phyloP scores from a whole-genome alignment of 352 stramenopile species.

The Pythium sp. region DNA sequence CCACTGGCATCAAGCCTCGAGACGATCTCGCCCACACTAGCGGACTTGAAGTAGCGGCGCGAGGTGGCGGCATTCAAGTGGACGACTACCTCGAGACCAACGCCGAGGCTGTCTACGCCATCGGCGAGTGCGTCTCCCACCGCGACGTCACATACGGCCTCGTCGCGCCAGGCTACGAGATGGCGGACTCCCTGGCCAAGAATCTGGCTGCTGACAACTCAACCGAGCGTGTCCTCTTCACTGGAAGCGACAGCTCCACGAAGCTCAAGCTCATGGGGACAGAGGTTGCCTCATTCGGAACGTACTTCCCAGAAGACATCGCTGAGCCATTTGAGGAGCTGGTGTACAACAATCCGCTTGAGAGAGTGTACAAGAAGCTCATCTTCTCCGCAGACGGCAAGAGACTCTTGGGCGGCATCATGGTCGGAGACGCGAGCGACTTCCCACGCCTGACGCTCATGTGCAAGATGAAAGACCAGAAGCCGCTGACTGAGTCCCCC shows the following conservation, averaged over 20 bases:
- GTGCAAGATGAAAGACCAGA: conserved; percentile 50
- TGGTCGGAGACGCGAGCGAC: conserved; percentile 90
- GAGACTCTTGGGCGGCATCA: conserved; percentile 81
- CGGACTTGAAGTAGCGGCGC: conserved; percentile 57
- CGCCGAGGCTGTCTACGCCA: conserved; percentile 75
- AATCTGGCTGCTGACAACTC: conserved; percentile 41
- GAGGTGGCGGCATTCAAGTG: conserved; percentile 88
- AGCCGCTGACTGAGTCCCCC: conserved; percentile 44
- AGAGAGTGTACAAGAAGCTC: conserved; percentile 91
- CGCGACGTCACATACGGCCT: conserved; percentile 92
- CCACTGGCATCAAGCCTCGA: conserved; percentile 89
- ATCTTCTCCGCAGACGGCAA: conserved; percentile 88
- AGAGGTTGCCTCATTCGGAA: conserved; percentile 91
- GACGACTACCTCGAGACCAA: conserved; percentile 85
- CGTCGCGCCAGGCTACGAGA: conserved; percentile 90
- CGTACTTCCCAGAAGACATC: conserved; percentile 74
- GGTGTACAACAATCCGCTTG: conserved; percentile 90
- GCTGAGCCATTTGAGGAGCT: conserved; percentile 65
- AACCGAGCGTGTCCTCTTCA: conserved; percentile 56
- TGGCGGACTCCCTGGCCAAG: conserved; percentile 87
- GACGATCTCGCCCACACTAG: conserved; percentile 80
- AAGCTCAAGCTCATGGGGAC: conserved; percentile 94
- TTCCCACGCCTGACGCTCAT: conserved; percentile 77
- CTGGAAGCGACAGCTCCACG: conserved; percentile 87
- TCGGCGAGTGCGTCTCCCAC: conserved; percentile 90